Evolutionary conservation across 306 rosid species (phyloP).

Genomic region (Cucumis sativus): Cucumber_9930_V3 NC_026657.2:38133001-38133500

Average conservation of each 20-base stretch:
- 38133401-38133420: not conserved
- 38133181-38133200: not conserved
- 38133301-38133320: not conserved
- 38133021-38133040: not conserved
- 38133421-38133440: conserved; percentile 6
- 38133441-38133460: not conserved
- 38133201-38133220: not conserved
- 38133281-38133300: conserved; percentile 15
- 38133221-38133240: not conserved
- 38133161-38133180: not conserved
- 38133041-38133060: not conserved
- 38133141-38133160: not conserved
- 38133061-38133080: conserved; percentile 17
- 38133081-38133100: not conserved
- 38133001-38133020: not conserved
- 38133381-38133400: not conserved
- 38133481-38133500: conserved; percentile 5
- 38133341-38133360: not conserved
- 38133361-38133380: not conserved
- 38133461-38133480: not conserved
- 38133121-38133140: not conserved
- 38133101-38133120: too few species aligned
- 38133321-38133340: not conserved
- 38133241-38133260: not conserved
- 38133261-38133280: conserved; percentile 12